phyloP scores from a whole-genome alignment of 257 asterid genomes.

The Solanum chiquidenum region DNA sequence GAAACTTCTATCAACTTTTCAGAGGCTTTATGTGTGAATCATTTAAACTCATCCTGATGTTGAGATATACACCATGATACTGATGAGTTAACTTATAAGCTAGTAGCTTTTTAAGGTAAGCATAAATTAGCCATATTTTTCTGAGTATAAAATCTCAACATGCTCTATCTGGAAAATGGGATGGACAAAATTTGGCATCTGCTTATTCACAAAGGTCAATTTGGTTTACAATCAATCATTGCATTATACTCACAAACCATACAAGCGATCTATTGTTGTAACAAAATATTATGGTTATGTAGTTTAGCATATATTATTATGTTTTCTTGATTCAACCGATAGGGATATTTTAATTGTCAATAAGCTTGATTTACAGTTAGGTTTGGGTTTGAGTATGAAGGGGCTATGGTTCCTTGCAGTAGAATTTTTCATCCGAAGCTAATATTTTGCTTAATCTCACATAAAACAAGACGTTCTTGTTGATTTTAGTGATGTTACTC shows the following conservation, averaged over 20 bases:
- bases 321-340: background rate
- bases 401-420: background rate
- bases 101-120: background rate
- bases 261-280: background rate
- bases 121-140: background rate
- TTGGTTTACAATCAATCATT: background rate
- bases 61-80: background rate
- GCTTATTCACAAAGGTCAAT: background rate
- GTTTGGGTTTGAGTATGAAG: background rate
- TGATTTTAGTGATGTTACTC: background rate
- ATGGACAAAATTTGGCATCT: background rate
- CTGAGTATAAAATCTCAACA: background rate
- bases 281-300: background rate
- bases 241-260: background rate
- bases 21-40: background rate
- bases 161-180: background rate
- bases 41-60: background rate
- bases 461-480: background rate
- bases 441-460: background rate
- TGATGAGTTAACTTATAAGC: background rate
- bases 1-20: conserved; percentile 1
- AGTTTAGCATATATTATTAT: background rate
- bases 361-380: background rate
- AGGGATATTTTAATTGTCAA: background rate
- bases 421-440: background rate